Base-by-base conservation (phyloP, 1,284 basidiomycete genomes). In the Ceratobasidium sp. region DNA sequence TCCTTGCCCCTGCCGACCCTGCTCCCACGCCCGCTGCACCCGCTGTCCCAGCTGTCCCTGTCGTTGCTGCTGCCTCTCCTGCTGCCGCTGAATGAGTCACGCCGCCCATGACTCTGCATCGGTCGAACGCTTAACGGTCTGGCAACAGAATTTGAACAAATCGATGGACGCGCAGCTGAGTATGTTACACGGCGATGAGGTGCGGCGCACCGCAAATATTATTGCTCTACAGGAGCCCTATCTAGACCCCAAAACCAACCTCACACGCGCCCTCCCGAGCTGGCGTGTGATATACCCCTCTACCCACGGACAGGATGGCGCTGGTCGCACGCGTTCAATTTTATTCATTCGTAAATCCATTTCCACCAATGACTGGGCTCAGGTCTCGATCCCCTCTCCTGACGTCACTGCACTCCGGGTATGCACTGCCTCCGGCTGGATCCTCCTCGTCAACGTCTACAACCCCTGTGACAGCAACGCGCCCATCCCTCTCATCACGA, bases 321-420 rank as follows among this genome's bases (percentile, higher is more conserved):
- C 36, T 13, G 16, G 16, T 2, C n/a, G 49, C 1, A 1, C 36
- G 2, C 14, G 49, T 0, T 39, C 49, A 1, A 9, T 62, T 1
- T 14, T 52, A 21, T 30, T 62, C 11, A 46, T 62, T n/a, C 36
- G 36, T 46, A 29, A 39, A 13, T 11, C 50, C 7, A 11, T 62
- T 11, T 62, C 59, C 14, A 62, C 59, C 16, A 62, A 52, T 41
- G 2, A 4, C n/a, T 62, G 59, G 59, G 50, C 13, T 7, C 19
- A 41, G 19, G 36, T 62, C 8, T 4, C 27, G 7, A 16, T 62
- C 21, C 3, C 5, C n/a, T 52, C 47, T 2, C 25, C 29, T 2
- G 59, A 62, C 33, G 47, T 62, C 21, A 62, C 47, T 11, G 21
- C 21, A 1, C 41, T 62, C 25, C 46, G 50, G 16, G 6, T 62